Evolutionary conservation across 768 basidiomycete genomes (phyloP), one percentile per base, ranked within the genome.

Genomic region (Polyporus arcularius): DNA sequence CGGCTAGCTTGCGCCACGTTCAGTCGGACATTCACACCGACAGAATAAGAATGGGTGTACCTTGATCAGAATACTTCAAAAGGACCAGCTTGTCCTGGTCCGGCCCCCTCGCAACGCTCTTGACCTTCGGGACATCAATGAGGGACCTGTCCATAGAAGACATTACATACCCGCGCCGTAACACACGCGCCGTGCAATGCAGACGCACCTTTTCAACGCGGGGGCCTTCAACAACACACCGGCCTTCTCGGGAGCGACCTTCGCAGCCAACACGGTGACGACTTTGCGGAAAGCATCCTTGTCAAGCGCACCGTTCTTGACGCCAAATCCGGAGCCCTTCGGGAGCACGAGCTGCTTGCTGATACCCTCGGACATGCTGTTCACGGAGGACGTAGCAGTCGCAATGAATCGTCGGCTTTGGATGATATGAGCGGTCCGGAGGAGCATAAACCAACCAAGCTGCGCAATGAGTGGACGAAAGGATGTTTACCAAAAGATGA

Each of bases 111-210:
- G 85, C 74, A 3, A 94, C 85, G 26, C 75, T 85, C 58, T 81
- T 83, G 18, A 88, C 70, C 75, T 81, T 87, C n/a, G 88, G 89
- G 12, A 92, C 68, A 74, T 89, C 82, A 68, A 93, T 76, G 52
- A 93, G 67, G 31, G 73, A 75, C 48, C 91, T 90, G 61, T 3
- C 35, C n/a, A 61, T 6, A 28, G n/a, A 38, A 48, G 48, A 45
- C 51, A 57, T 62, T 26, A 66, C 28, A 51, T 61, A 28, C 50
- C n/a, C 45, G 58, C 65, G 41, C 70, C 61, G 43, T 55, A 47
- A 31, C 57, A 57, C 9, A 11, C 6, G 42, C 15, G 4, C 2
- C 8, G 42, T 16, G n/a, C 16, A 18, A 64, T 32, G 55, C 16
- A 30, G 31, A 77, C 79, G 35, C 63, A 92, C 92, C 78, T 80